These are phyloP conservation scores for Gremmenia infestans DNA, from an alignment of 2,329 filamentous ascomycete species.

Conservation along the genomic window DNA sequence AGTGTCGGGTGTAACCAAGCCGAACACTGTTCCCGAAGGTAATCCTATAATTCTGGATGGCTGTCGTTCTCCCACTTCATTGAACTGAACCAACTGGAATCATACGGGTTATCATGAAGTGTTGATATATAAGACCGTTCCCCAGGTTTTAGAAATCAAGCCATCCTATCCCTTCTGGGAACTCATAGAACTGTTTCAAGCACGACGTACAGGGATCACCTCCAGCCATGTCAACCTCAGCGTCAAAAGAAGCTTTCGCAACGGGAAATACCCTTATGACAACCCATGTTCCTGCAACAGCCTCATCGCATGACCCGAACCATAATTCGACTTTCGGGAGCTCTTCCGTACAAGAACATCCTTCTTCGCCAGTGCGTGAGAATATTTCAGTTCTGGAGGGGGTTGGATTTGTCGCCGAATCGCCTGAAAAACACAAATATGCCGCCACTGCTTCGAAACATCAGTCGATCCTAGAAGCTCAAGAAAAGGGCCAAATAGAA, in stretches of 20 bases:
- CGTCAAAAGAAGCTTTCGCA: background rate
- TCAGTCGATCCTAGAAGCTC: background rate
- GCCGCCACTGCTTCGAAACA: slow-evolving; percentile 11
- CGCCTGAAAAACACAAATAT: slow-evolving; percentile 12
- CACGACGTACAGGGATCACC: background rate
- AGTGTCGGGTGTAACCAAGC: too few relatives aligned
- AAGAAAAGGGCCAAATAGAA: slow-evolving; percentile 6
- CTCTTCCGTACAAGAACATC: slow-evolving; percentile 5
- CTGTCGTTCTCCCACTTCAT: too few relatives aligned
- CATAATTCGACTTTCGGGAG: slow-evolving; percentile 17
- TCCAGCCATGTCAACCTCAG: slow-evolving; percentile 16
- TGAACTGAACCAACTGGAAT: too few relatives aligned
- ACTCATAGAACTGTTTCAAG: background rate
- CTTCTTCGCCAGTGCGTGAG: slow-evolving; percentile 9
- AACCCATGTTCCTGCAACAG: background rate
- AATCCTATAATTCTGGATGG: too few relatives aligned
- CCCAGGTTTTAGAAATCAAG: background rate
- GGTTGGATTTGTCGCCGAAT: slow-evolving; percentile 8
- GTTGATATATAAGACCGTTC: background rate
- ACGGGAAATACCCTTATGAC: slow-evolving; percentile 16
- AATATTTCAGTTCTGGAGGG: slow-evolving; percentile 12
- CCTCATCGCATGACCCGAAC: slow-evolving; percentile 12
- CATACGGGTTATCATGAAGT: too few relatives aligned
- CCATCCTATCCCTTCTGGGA: background rate
- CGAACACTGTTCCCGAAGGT: too few relatives aligned